A percentile compares a stretch with the other conserved stretches of the same genome.
Evolutionary conservation across 768 basidiomycete species (phyloP).

Genomic region (Kwoniella sp.): DNA sequence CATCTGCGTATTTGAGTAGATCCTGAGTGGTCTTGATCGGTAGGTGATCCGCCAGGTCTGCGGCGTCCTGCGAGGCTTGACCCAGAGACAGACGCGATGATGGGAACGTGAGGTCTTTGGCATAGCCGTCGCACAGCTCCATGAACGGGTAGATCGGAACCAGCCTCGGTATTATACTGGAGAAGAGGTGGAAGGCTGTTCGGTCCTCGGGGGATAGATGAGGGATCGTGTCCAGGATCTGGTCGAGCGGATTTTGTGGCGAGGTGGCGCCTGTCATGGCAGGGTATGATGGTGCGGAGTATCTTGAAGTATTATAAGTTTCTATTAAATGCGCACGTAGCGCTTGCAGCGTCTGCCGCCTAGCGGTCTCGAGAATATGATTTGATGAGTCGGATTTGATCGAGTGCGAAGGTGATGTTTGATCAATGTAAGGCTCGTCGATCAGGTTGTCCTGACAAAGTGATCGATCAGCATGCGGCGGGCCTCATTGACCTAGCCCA

Average conservation of each 20-base stretch:
- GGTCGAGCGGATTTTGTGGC: constrained; percentile 8
- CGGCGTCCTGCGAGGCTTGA: neutral
- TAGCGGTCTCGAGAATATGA: neutral
- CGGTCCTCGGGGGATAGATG: constrained; percentile 17
- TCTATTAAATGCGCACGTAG: constrained; percentile 23
- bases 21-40: constrained; percentile 47
- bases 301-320: constrained; percentile 6
- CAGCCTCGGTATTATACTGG: constrained; percentile 32
- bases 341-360: constrained; percentile 10
- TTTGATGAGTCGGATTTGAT: neutral
- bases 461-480: no score
- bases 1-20: constrained; percentile 49
- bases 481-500: no score
- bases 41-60: constrained; percentile 11
- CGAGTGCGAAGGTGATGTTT: neutral
- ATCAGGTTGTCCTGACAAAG: constrained; percentile 41
- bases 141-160: constrained; percentile 43
- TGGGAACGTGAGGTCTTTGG: constrained; percentile 41
- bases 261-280: no score
- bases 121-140: constrained; percentile 45
- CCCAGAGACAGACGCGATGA: neutral
- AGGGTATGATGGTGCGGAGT: constrained; percentile 7
- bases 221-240: constrained; percentile 24
- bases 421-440: constrained; percentile 24
- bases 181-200: constrained; percentile 43